Percentiles rank a stretch among this genome's conserved stretches.
These are phyloP conservation scores for Maudiozyma bulderi DNA, from an alignment of 805 yeast genomes.

Conservation along the genomic window DNA sequence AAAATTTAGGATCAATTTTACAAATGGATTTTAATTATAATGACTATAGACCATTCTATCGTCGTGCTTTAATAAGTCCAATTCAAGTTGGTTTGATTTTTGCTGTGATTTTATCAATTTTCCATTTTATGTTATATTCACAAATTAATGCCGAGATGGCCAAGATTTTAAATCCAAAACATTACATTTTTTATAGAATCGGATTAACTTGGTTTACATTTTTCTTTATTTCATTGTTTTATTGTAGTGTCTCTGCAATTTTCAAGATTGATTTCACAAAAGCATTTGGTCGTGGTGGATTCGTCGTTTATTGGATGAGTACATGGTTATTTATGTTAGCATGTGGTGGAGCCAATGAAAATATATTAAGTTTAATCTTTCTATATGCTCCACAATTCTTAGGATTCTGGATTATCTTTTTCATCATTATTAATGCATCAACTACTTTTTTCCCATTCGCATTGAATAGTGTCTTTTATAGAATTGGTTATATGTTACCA, in stretches of 20 bases:
- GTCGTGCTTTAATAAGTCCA: constrained; percentile 53
- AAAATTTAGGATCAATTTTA: constrained; percentile 17
- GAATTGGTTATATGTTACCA: constrained; percentile 62
- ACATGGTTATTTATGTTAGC: constrained; percentile 63
- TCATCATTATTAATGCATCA: constrained; percentile 59
- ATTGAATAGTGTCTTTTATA: constrained; percentile 43
- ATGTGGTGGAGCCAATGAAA: constrained; percentile 69
- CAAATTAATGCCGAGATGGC: constrained; percentile 45
- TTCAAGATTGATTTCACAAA: constrained; percentile 52
- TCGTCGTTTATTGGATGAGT: constrained; percentile 65
- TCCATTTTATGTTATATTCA: constrained; percentile 55
- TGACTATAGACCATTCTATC: constrained; percentile 42
- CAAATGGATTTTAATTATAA: constrained; percentile 25
- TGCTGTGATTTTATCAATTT: constrained; percentile 59
- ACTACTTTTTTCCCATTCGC: constrained; percentile 62
- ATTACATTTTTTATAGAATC: constrained; percentile 45
- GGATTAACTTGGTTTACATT: constrained; percentile 40
- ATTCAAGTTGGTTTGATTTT: constrained; percentile 69
- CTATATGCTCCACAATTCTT: constrained; percentile 51
- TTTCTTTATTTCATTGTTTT: constrained; percentile 48
- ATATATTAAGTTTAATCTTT: constrained; percentile 43
- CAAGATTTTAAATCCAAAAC: constrained; percentile 33
- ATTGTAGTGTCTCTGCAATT: constrained; percentile 53
- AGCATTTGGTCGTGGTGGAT: constrained; percentile 61
- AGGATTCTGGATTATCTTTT: constrained; percentile 63